Evolutionary conservation across 106 monocot genomes (phyloP), one percentile per base, ranked within the genome.

Genomic region (Agapanthus africanus): DNA sequence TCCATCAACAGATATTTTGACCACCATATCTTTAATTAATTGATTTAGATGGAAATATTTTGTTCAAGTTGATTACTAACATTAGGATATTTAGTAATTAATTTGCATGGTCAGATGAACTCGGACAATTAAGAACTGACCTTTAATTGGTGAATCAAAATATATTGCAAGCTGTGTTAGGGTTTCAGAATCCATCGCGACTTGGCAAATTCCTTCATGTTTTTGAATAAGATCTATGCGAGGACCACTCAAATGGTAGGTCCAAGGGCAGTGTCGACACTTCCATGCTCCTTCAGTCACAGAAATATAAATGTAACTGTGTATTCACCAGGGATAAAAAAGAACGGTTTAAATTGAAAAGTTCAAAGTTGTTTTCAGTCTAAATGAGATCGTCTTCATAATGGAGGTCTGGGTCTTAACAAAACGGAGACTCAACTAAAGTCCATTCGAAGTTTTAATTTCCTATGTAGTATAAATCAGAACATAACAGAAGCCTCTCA

Each of bases 261-360:
- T 86, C 86, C 86, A 90, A 65, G 52, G 30, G 77, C 89, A 89
- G 44, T 89, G 80, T 46, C 68, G 71, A 83, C 86, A 90, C 73
- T 90, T 90, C 83, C 86, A 86, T 79, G 76, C 66, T 62, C 86
- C 90, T 90, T 86, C 90, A 91, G 79, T 74, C 71, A 79, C 32
- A 84, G 72, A 76, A 83, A 76, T 69, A 50, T 23, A 64, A 36
- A 64, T 39, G 31, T 63, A 64, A 64, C 37, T 39, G 22, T 64
- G 63, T 64, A 38, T 37, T 22, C 23, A 64, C 63, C 37, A 64
- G 22, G 22, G n/a, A 37, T 22, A 37, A 7, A 18, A 64, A 37
- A 36, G 10, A 15, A 63, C 0, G 4, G 23, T n/a, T 27, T 38
- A 1, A 11, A 38, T 27, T 33, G 30, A 61, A 35, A 33, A 13